Evolutionary conservation across 2,329 filamentous ascomycete genomes (phyloP), one percentile per base, ranked within the genome.

Genomic region (Fusarium compactum): DNA sequence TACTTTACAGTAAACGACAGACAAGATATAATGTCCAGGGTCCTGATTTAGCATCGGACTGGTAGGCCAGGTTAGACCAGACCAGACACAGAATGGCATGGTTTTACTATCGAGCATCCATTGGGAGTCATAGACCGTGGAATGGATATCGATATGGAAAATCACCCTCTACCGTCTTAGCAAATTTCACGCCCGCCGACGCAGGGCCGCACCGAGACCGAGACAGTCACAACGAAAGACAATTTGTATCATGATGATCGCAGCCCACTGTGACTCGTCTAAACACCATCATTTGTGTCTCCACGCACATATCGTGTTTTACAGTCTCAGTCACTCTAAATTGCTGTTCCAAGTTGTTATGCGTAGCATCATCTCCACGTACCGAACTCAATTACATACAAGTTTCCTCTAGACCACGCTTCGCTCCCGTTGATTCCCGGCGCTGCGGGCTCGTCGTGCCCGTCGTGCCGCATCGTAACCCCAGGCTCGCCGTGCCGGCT

Each of bases 401-500:
- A 51, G n/a, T 54, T 44, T 29, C 14, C 20, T 24, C 22, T 46
- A 56, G 38, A 43, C 40, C 50, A 34, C 34, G 27, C 16, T 38
- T 56, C 44, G 24, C 56, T 74, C 72, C 71, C 72, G 72, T 74
- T 69, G 61, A 65, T 68, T 74, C 70, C 72, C 71, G 72, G 67
- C 25, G 47, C 56, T 57, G 58, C 71, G 72, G 69, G 59, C 57
- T 62, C 59, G 54, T 52, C 59, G 54, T 71, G 57, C 68, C 64
- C 68, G 53, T 71, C 52, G 50, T 54, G 59, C 52, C 50, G 51
- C 60, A 67, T 61, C 61, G 27, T 46, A 29, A 44, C 60, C 47
- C 58, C 63, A 65, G 59, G 48, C 62, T 71, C 65, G 47, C 64
- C 69, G 71, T 67, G 51, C 54, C 60, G 67, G 69, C 56, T 59